Base-by-base conservation (phyloP, 2,329 filamentous ascomycete species). In the Mollisia scopiformis region DNA sequence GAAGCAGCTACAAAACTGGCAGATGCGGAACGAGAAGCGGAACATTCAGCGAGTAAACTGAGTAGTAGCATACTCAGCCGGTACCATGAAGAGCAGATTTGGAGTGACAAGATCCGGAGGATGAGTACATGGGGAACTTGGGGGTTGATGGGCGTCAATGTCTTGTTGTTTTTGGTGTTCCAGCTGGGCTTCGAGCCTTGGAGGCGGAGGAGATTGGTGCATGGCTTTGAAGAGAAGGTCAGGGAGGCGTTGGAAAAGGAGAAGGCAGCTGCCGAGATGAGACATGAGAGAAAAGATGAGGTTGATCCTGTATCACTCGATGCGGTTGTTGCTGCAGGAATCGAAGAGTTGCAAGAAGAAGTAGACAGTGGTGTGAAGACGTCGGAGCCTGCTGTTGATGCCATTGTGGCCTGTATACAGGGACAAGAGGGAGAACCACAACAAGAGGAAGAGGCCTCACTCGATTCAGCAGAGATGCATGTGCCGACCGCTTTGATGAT, bases 91-190 rank as follows among this genome's bases (percentile, higher is more conserved):
- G 95, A 99, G 79, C 95, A 99, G 79, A 96, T 99, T 59, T 99
- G 95, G 95, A 96, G 92, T 73, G 95, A 99, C 75, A 94, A 96
- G 69, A 99, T 99, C 73, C 84, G 95, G 35, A 84, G 95, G 66
- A 97, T 97, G 82, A 95, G 91, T 74, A 99, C 95, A 0, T 99
- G 95, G 95, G 94, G 96, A 35, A 99, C 95, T 0, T 98, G 96
- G 88, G 95, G 94, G 0, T 79, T 99, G 63, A 99, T 99, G 95
- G 94, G 94, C 25, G 86, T 98, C 72, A 99, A 99, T 73, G 91
- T 98, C 31, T 75, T 98, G 63, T 78, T 99, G 50, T 92, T 99
- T 73, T 77, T 99, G 56, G 83, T 93, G 19, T 88, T 96, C 69
- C 89, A 97, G 77, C 88, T 96, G 68, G 87, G 95, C 21, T 89